Evolutionary conservation across 208 protist species (phyloP), one percentile per base, ranked within the genome.

Genomic region (Leishmania aethiopica): DNA sequence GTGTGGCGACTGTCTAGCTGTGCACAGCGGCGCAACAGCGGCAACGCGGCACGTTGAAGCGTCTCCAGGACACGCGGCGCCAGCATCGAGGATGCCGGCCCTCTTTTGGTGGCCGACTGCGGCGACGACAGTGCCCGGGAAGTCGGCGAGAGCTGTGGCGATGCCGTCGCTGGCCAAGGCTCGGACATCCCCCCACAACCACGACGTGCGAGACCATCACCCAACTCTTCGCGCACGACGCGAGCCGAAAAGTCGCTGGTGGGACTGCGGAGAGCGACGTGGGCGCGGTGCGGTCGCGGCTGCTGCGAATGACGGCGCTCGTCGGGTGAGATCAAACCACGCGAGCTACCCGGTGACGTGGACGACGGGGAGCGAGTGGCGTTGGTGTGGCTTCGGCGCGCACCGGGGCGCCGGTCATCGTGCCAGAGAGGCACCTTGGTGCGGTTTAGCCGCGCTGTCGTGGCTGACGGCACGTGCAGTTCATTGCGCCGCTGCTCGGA

Each of bases 391-490:
- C n/a, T 32, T 5, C n/a, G 40, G 32, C n/a, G 40, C 13, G 49
- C 51, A n/a, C 55, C n/a, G 37, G 17, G 47, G 51, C 37, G 42
- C 13, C n/a, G 57, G 13, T 53, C 69, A 15, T 67, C 69, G 35
- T 80, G 75, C 80, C 81, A 77, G 47, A 80, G 51, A 35, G 82
- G 70, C 71, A 78, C 32, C 47, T 81, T 78, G n/a, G 42, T 66
- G 28, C 77, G 47, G 35, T 53, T 40, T 49, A 35, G 82, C 57
- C 7, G 17, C 25, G 37, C 51, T 70, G 64, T 53, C 28, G 11
- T 55, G 42, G 51, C 25, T 51, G 79, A 59, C 8, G 70, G n/a
- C 55, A 42, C 53, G n/a, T 15, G 35, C 47, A 42, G 51, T n/a
- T 35, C 51, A 55, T 4, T 47, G 15, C 59, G 2, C 37, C 71